Base-by-base conservation (phyloP, 1,284 basidiomycete species). In the Psilocybe mexicana region DNA sequence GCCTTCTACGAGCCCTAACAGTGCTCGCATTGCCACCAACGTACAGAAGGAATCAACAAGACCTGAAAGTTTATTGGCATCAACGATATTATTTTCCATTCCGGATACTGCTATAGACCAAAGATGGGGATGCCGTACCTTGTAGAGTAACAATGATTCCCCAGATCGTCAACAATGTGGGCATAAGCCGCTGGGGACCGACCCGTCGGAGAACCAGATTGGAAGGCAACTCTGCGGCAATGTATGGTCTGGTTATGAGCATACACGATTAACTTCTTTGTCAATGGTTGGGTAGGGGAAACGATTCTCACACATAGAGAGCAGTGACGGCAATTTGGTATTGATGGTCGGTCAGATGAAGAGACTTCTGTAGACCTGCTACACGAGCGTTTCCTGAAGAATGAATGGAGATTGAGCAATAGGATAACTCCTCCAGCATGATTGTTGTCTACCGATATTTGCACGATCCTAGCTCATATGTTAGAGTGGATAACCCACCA, bases 1-100 rank as follows among this genome's bases (percentile, higher is more conserved):
- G 65, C 83, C 85, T 71, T 87, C 83, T 26, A 81, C 62, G 2
- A 84, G 63, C 2, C 85, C 85, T 4, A 87, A 70, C 61, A 86
- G 79, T 61, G 84, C 81, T 1, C 85, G 74, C 38, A 79, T 79
- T 1, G 74, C 76, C 2, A 84, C 71, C 0, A 88, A 71, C 2
- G 82, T 80, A 1, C 70, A 63, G 59, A 81, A 84, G 23, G 67
- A 75, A 4, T 65, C 72, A 2, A 87, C 81, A 3, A 83, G 65
- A 0, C 86, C 84, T 84, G 52, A 23, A 10, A 26, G 23, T 14
- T 18, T 36, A 6, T 4, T 25, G 38, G 38, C 3, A 40, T n/a
- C 12, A 40, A 40, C 14, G 38, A 26, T 24, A 14, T 43, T 14
- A 54, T 12, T 14, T 43, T 49, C 3, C 1, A n/a, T 26, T 3